These are phyloP conservation scores for Suillus brevipes DNA, from an alignment of 768 basidiomycete species.

Conservation along the genomic window DNA sequence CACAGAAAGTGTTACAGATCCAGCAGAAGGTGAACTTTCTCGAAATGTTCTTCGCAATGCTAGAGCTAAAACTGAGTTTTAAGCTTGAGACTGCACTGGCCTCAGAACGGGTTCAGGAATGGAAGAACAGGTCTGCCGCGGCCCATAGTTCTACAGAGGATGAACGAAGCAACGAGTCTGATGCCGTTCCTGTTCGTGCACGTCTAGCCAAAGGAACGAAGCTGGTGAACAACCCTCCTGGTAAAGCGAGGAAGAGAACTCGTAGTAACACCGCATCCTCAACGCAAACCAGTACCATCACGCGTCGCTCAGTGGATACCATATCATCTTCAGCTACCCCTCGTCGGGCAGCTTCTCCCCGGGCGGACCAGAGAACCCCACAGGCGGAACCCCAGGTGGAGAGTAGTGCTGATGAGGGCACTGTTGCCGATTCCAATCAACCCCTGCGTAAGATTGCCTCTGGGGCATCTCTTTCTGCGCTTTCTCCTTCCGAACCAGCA, in stretches of 20 bases:
- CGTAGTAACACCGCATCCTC: slow-evolving; percentile 69
- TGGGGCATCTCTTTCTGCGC: slow-evolving; percentile 29
- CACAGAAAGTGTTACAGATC: slow-evolving; percentile 84
- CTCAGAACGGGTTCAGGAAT: slow-evolving; percentile 46
- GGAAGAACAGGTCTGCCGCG: slow-evolving; percentile 31
- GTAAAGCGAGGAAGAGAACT: slow-evolving; percentile 43
- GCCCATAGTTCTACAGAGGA: slow-evolving; percentile 37
- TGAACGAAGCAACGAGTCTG: slow-evolving; percentile 60
- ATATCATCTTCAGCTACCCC: slow-evolving; percentile 23
- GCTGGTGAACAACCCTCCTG: slow-evolving; percentile 31
- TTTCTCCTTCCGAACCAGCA: slow-evolving; percentile 22
- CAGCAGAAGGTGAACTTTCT: slow-evolving; percentile 77
- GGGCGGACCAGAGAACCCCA: slow-evolving; percentile 35
- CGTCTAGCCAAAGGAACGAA: slow-evolving; percentile 41
- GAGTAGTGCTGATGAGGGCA: slow-evolving; percentile 15
- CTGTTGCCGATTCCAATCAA: slow-evolving; percentile 25
- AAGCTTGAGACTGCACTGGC: slow-evolving; percentile 78
- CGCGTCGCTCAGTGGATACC: slow-evolving; percentile 26
- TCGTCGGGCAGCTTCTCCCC: slow-evolving; percentile 28
- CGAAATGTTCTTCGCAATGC: neutral
- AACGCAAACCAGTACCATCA: slow-evolving; percentile 44
- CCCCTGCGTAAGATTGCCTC: slow-evolving; percentile 37
- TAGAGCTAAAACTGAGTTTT: slow-evolving; percentile 7
- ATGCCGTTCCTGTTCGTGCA: slow-evolving; percentile 40
- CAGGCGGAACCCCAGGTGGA: slow-evolving; percentile 42